Percentiles rank a stretch among this genome's conserved stretches.
Conservation (phyloP, 2,329 filamentous ascomycete genomes). For the Parascedosporium putredinis region DNA sequence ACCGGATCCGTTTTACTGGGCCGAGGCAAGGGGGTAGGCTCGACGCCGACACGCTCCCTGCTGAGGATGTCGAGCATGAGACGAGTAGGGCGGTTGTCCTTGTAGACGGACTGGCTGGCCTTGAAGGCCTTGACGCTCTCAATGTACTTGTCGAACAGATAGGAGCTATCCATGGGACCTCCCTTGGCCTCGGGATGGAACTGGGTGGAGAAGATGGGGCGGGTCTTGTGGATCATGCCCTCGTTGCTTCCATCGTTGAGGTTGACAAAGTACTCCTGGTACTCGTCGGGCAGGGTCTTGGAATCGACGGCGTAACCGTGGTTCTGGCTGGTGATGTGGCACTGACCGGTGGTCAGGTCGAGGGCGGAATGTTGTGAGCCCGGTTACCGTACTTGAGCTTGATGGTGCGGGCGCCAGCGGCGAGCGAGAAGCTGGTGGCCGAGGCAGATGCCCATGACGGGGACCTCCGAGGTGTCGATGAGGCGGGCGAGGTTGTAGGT, state of each 20-base stretch:
- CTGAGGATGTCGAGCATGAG: constrained; percentile 82
- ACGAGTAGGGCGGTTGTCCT: constrained; percentile 79
- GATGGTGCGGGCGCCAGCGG: constrained; percentile 77
- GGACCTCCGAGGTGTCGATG: constrained; percentile 83
- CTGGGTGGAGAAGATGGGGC: constrained; percentile 95
- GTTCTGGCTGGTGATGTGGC: constrained; percentile 98
- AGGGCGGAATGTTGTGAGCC: constrained; percentile 94
- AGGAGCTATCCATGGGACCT: constrained; percentile 88
- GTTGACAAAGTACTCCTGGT: constrained; percentile 98
- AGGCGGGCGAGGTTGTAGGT: constrained; percentile 85
- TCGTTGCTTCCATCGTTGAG: constrained; percentile 96
- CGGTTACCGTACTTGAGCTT: constrained; percentile 99
- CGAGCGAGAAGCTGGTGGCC: constrained; percentile 90
- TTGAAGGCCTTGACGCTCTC: constrained; percentile 86
- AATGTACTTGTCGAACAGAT: constrained; percentile 94
- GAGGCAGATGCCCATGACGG: constrained; percentile 95
- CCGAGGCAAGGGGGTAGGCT: constrained; percentile 47
- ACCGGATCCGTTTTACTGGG: constrained; percentile 25
- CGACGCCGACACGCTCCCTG: constrained; percentile 90
- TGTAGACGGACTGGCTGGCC: constrained; percentile 65
- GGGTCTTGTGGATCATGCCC: constrained; percentile 90
- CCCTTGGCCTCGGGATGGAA: constrained; percentile 99
- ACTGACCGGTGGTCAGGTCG: constrained; percentile 89
- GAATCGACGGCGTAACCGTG: constrained; percentile 94
- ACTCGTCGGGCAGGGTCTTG: constrained; percentile 69